These are phyloP conservation scores for Petunia hybrid DNA, from an alignment of 305 asterid genomes.

Conservation along the genomic window DNA sequence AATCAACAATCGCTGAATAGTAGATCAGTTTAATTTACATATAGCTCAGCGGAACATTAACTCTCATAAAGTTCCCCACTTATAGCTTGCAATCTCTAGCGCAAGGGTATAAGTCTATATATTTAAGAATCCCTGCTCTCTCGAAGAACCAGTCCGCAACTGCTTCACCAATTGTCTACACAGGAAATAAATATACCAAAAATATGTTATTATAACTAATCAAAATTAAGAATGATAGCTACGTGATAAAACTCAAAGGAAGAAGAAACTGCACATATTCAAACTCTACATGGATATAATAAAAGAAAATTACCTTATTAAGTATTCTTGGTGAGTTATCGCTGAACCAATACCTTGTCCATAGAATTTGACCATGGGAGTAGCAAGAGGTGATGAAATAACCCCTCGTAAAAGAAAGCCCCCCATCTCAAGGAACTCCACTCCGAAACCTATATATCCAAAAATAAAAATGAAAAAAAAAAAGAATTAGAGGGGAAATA, in stretches of 20 bases:
- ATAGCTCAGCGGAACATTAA: too few species aligned
- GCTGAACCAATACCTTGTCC: constrained; percentile 36
- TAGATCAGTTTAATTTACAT: too few species aligned
- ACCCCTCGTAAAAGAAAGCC: constrained; percentile 37
- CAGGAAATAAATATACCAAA: background rate
- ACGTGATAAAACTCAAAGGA: background rate
- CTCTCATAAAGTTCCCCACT: too few species aligned
- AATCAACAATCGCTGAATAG: too few species aligned
- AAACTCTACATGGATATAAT: background rate
- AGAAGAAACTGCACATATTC: background rate
- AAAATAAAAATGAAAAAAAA: background rate
- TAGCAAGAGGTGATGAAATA: constrained; percentile 39
- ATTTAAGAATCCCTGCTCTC: too few species aligned
- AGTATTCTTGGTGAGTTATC: constrained; percentile 39
- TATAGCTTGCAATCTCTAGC: too few species aligned
- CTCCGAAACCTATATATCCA: constrained; percentile 33
- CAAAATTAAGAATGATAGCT: background rate
- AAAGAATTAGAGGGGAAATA: background rate
- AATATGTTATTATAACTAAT: background rate
- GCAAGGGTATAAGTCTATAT: too few species aligned
- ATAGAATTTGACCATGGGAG: constrained; percentile 44
- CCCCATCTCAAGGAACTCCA: too few species aligned
- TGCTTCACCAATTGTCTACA: background rate
- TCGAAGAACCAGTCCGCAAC: too few species aligned
- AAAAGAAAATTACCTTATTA: constrained; percentile 37